Evolutionary conservation across 192 early-diverging fungal genomes (phyloP).

Genomic region (Podila epigama): DNA sequence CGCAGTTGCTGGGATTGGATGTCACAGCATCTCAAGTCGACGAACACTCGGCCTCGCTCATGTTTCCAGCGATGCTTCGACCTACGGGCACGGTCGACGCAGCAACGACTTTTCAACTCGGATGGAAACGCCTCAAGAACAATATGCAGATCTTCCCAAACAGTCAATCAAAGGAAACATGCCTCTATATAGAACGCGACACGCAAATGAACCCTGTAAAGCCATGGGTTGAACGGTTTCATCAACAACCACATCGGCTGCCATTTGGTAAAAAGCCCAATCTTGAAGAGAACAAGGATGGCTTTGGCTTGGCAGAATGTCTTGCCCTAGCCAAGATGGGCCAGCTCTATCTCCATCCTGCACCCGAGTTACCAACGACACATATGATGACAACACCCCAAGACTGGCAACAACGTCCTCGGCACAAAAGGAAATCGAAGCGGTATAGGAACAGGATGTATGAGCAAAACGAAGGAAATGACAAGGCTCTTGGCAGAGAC

Average conservation of each 20-base stretch:
- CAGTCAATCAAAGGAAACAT: neutral
- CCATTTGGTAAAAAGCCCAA: constrained; percentile 22
- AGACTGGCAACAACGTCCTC: no score
- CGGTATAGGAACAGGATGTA: no score
- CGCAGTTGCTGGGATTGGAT: constrained; percentile 23
- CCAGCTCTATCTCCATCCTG: constrained; percentile 2
- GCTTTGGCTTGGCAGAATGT: constrained; percentile 27
- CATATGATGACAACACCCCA: constrained; percentile 7
- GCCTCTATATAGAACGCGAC: neutral
- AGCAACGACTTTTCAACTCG: neutral
- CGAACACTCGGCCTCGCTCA: neutral
- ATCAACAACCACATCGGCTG: constrained; percentile 5
- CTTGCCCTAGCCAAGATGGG: constrained; percentile 21
- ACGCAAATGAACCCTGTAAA: constrained; percentile 12
- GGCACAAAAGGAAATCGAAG: no score
- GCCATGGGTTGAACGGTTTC: constrained; percentile 26
- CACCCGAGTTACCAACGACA: constrained; percentile 1
- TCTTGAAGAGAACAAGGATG: constrained; percentile 10
- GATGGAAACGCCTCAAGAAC: neutral
- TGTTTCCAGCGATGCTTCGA: constrained; percentile 2
- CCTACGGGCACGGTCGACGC: neutral
- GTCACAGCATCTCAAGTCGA: constrained; percentile 18
- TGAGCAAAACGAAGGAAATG: neutral
- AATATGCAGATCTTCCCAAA: neutral
- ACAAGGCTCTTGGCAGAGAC: neutral